Base-by-base conservation (phyloP, 1,284 basidiomycete genomes). In the Trichosporon sp. region DNA sequence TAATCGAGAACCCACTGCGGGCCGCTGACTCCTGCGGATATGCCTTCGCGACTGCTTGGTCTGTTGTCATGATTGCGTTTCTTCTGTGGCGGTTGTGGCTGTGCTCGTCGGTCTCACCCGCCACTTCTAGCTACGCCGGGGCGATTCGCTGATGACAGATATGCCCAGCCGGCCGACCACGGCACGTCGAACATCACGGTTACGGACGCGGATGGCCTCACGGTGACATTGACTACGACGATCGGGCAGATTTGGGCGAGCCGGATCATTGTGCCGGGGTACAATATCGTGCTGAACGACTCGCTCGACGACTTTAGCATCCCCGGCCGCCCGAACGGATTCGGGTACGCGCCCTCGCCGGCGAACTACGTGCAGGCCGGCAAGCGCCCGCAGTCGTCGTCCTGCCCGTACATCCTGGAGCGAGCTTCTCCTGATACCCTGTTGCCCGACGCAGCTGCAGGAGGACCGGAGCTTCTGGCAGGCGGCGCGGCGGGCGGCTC, bases 231-330 rank as follows among this genome's bases (percentile, higher is more conserved):
- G 29, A 82, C 81, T 0, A 81, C 81, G 1, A 81, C 81, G 9
- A 75, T 83, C 23, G 79, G 79, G 31, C 72, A 77, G 47, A 72
- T 71, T 35, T 83, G 75, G 74, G 81, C 78, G 15, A 77, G 76
- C 13, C 70, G 73, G 34, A 81, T 83, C 67, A 78, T 82, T 68
- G 79, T 81, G 13, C 79, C 80, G 9, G 75, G 73, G 2, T 75
- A 67, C 18, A 80, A 81, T 18, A 73, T 83, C 58, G 73, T 81
- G 15, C 76, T 83, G 35, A 83, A 83, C 68, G 78, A 81, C 68
- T 74, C 71, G 1, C 77, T 81, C 74, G 78, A 81, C 60, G 81
- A 83, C 72, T 83, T 83, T 62, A 76, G 75, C 9, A 73, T 81
- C 6, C 69, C 76, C 58, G 80, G 79, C 4, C 66, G 72, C 62